phyloP scores from a whole-genome alignment of 1,284 basidiomycete genomes.

The Trametes hirsuta region DNA sequence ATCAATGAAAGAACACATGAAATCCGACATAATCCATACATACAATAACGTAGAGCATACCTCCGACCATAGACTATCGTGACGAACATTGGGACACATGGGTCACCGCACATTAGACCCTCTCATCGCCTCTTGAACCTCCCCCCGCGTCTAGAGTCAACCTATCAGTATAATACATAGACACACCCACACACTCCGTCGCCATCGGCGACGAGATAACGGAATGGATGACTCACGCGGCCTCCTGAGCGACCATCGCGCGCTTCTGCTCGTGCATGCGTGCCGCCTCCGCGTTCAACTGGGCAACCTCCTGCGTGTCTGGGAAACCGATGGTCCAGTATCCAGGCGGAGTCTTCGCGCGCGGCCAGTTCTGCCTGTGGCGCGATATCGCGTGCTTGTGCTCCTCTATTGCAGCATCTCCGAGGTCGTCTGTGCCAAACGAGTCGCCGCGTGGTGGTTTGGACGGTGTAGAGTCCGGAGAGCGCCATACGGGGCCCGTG shows the following conservation, averaged over 20 bases:
- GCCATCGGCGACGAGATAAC: not conserved
- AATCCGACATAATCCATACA: too few species aligned
- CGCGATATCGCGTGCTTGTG: conserved; percentile 81
- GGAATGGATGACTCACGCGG: conserved; percentile 41
- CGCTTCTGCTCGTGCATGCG: conserved; percentile 71
- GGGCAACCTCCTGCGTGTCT: conserved; percentile 74
- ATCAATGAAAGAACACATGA: too few species aligned
- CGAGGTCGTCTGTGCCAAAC: conserved; percentile 11
- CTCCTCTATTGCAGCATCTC: conserved; percentile 39
- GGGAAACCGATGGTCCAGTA: conserved; percentile 93
- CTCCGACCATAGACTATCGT: too few species aligned
- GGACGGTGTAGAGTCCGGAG: conserved; percentile 46
- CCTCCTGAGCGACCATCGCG: conserved; percentile 58
- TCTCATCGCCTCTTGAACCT: conserved; percentile 23
- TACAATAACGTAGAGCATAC: too few species aligned
- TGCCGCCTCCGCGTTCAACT: conserved; percentile 74
- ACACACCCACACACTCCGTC: not conserved
- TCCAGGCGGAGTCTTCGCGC: conserved; percentile 77
- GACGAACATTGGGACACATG: not conserved
- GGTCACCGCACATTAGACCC: not conserved
- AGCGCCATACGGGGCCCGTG: conserved; percentile 71
- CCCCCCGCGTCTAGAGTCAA: conserved; percentile 18
- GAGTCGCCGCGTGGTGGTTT: conserved; percentile 29
- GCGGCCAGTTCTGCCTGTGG: conserved; percentile 75
- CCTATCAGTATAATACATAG: not conserved